These are phyloP conservation scores for Gastrolobium villosum DNA, from an alignment of 306 rosid species.

Conservation along the genomic window DNA sequence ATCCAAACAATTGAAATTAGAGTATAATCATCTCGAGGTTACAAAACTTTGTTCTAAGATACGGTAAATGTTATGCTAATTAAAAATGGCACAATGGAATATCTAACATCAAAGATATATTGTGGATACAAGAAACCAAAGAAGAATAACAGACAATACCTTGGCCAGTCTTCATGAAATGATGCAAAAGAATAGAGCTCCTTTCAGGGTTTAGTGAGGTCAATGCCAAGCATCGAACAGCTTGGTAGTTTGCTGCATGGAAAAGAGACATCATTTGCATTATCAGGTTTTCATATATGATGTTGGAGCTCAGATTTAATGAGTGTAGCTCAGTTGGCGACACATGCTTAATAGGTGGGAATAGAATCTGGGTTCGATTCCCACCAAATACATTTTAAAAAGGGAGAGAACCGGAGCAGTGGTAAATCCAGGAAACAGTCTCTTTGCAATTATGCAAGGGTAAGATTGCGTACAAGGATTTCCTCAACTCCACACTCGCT, in stretches of 20 bases:
- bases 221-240: slow-evolving; percentile 86
- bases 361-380: too few species aligned
- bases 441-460: too few species aligned
- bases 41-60: slow-evolving; percentile 4
- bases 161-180: slow-evolving; percentile 74
- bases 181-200: slow-evolving; percentile 78
- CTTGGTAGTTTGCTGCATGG: slow-evolving; percentile 84
- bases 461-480: too few species aligned
- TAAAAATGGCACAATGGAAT: neutral
- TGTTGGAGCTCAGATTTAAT: slow-evolving; percentile 18
- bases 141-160: slow-evolving; percentile 60
- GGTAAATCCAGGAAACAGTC: too few species aligned
- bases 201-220: slow-evolving; percentile 85
- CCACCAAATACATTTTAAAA: too few species aligned
- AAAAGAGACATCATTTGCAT: slow-evolving; percentile 14
- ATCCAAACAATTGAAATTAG: slow-evolving; percentile 19
- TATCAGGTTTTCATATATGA: slow-evolving; percentile 28
- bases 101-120: neutral
- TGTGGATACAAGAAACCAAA: slow-evolving; percentile 22
- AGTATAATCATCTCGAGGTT: slow-evolving; percentile 14
- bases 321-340: too few species aligned
- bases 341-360: too few species aligned
- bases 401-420: too few species aligned
- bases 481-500: too few species aligned
- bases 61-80: slow-evolving; percentile 10